Percentiles rank a stretch among this genome's conserved stretches.
These are phyloP conservation scores for Rubia peregrina DNA, from an alignment of 305 asterid species.

Conservation along the genomic window DNA sequence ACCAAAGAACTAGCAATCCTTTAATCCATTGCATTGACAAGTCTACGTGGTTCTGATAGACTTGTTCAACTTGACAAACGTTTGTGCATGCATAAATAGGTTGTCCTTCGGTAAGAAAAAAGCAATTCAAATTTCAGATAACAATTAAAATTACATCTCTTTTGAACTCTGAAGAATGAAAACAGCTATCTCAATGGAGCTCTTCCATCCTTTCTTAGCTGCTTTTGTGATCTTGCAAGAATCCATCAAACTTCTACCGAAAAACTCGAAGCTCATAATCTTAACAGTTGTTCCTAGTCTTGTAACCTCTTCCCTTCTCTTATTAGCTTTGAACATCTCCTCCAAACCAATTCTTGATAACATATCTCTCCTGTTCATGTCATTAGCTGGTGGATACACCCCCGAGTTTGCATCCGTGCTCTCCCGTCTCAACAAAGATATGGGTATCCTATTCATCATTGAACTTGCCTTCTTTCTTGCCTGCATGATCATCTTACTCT, in stretches of 20 bases:
- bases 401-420: neutral
- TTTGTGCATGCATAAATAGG: neutral
- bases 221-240: slow-evolving; percentile 19
- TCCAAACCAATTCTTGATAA: slow-evolving; percentile 13
- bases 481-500: neutral
- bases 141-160: neutral
- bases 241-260: slow-evolving; percentile 21
- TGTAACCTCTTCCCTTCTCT: slow-evolving; percentile 16
- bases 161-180: neutral
- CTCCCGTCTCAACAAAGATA: neutral
- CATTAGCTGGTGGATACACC: neutral
- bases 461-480: neutral
- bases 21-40: neutral
- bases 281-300: slow-evolving; percentile 20
- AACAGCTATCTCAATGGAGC: slow-evolving; percentile 5
- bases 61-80: neutral
- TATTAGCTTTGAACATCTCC: slow-evolving; percentile 18
- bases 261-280: slow-evolving; percentile 23
- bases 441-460: neutral
- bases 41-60: neutral
- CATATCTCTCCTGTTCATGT: slow-evolving; percentile 16
- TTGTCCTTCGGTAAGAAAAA: neutral
- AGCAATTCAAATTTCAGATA: too few species aligned
- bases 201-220: slow-evolving; percentile 8
- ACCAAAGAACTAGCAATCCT: neutral